A percentile compares a stretch with the other conserved stretches of the same genome.
Evolutionary conservation across 2,329 filamentous ascomycete genomes (phyloP).

Genomic region (Verticillium albo-atrum): DNA sequence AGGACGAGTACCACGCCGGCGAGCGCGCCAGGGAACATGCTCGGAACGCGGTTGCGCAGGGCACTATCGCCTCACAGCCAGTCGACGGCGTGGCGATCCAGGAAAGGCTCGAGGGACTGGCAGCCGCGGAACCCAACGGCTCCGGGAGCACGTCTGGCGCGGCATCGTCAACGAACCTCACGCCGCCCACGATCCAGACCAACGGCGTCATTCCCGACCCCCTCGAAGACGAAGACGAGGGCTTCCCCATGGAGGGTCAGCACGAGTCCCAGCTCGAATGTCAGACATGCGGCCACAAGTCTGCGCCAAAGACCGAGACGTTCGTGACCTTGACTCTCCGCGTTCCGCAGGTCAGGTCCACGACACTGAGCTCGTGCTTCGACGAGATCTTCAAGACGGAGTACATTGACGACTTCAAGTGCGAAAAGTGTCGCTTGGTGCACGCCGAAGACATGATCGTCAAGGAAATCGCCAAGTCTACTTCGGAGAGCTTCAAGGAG

Average conservation of each 20-base stretch:
- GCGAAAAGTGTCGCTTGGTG: conserved; percentile 84
- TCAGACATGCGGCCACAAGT: conserved; percentile 82
- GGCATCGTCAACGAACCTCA: conserved; percentile 5
- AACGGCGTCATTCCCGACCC: conserved; percentile 5
- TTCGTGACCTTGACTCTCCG: conserved; percentile 92
- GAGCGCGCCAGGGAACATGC: conserved; percentile 64
- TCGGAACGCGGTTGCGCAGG: conserved; percentile 20
- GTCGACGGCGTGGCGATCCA: conserved; percentile 19
- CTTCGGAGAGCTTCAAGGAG: conserved; percentile 46
- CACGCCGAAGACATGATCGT: conserved; percentile 67
- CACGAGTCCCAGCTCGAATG: conserved; percentile 96
- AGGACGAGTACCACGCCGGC: conserved; percentile 90
- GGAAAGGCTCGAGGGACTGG: conserved; percentile 24
- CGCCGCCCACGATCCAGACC: conserved; percentile 7
- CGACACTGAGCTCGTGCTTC: conserved; percentile 81
- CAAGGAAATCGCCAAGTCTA: conserved; percentile 51
- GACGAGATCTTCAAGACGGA: conserved; percentile 93
- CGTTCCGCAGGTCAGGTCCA: conserved; percentile 78
- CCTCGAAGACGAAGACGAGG: conserved; percentile 25
- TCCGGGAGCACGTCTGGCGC: conserved; percentile 6
- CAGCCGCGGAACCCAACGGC: conserved; percentile 5
- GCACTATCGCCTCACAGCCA: conserved; percentile 4
- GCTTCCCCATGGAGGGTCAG: conserved; percentile 88
- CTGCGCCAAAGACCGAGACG: conserved; percentile 73
- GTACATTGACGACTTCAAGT: conserved; percentile 94